A percentile compares a stretch with the other conserved stretches of the same genome.
These are phyloP conservation scores for Eimeria zaria DNA, from an alignment of 169 alveolate genomes.

Conservation along the genomic window DNA sequence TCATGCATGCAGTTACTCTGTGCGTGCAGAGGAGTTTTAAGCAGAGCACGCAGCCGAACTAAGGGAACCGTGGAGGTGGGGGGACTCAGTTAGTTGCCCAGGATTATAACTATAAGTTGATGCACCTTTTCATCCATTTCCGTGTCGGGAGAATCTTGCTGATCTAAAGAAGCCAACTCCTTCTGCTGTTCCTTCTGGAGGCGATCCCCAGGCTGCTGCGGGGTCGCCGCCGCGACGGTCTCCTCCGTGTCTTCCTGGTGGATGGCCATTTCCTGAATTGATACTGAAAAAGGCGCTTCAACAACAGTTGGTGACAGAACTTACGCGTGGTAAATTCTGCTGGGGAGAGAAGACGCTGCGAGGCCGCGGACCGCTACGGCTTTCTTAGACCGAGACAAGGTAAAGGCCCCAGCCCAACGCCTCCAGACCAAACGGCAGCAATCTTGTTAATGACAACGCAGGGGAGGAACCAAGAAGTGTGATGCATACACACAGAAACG, in stretches of 20 bases:
- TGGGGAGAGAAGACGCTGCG: neutral
- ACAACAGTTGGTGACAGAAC: neutral
- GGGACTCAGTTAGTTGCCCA: too few species aligned
- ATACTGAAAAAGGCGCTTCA: neutral
- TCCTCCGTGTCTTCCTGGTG: conserved; percentile 50
- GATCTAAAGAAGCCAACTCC: conserved; percentile 67
- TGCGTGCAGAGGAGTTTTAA: neutral
- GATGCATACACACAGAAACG: too few species aligned
- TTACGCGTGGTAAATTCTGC: too few species aligned
- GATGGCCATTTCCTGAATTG: conserved; percentile 30
- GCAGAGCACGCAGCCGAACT: neutral
- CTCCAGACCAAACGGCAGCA: neutral
- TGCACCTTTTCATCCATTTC: conserved; percentile 68
- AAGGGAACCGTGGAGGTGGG: neutral
- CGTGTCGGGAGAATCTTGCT: conserved; percentile 50
- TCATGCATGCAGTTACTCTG: neutral
- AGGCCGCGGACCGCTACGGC: neutral
- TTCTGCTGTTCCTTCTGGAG: conserved; percentile 68
- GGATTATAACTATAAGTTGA: neutral
- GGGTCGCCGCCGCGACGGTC: neutral
- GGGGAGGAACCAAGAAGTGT: neutral
- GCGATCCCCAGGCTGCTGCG: conserved; percentile 63
- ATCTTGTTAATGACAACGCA: neutral
- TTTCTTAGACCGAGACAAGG: neutral
- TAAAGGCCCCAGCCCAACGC: neutral